Evolutionary conservation across 805 yeast genomes (phyloP).

Genomic region (Candida silvicultrix): DNA sequence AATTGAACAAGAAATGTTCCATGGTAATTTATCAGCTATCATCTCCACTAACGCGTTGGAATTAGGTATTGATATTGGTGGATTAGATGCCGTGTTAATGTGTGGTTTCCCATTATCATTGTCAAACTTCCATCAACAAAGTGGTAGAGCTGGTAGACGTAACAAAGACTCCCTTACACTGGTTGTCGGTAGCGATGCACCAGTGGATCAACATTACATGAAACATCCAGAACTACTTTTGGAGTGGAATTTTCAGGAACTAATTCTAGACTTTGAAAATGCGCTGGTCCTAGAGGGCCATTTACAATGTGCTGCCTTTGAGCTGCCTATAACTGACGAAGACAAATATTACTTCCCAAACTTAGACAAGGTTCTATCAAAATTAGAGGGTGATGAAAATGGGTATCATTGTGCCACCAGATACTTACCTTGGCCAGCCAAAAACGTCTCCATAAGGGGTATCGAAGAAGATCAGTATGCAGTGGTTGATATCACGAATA

Average conservation of each 20-base stretch:
- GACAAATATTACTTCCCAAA: conserved; percentile 54
- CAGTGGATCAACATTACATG: conserved; percentile 82
- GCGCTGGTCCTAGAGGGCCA: conserved; percentile 69
- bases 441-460: conserved; percentile 72
- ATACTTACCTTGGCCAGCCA: conserved; percentile 78
- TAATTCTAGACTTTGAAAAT: conserved; percentile 56
- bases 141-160: conserved; percentile 96
- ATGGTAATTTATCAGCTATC: conserved; percentile 77
- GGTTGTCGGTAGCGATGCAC: conserved; percentile 75
- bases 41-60: conserved; percentile 95
- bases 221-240: conserved; percentile 56
- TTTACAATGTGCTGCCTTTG: conserved; percentile 92
- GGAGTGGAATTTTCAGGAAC: conserved; percentile 47
- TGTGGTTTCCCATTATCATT: conserved; percentile 91
- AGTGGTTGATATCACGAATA: conserved; percentile 82
- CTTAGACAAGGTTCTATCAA: conserved; percentile 21
- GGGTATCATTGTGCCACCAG: conserved; percentile 50
- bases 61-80: conserved; percentile 92
- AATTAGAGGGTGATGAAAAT: conserved; percentile 32
- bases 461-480: conserved; percentile 79
- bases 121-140: conserved; percentile 87
- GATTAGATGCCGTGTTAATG: conserved; percentile 82
- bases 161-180: conserved; percentile 78
- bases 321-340: conserved; percentile 54
- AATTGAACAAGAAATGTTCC: conserved; percentile 87